A percentile compares a stretch with the other conserved stretches of the same genome.
Conservation (phyloP, 768 basidiomycete genomes). For the Suillus subalutaceus region DNA sequence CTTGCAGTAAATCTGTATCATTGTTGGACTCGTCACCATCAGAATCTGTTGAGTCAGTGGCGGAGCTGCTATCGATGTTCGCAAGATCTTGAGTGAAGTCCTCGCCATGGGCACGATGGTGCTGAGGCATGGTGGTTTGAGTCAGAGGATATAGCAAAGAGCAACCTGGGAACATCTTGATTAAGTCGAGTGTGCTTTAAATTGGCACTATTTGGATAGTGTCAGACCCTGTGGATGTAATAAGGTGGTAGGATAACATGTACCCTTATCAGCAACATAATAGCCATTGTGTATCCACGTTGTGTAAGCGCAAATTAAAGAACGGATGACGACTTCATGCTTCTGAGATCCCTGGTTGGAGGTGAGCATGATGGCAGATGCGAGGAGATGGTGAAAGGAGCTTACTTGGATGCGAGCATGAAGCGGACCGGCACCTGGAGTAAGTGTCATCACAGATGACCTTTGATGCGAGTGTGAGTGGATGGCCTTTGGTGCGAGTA, state of each 20-base stretch:
- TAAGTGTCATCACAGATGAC: no score
- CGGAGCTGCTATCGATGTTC: background rate
- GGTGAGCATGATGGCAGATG: no score
- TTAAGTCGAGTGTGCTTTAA: background rate
- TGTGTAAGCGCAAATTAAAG: background rate
- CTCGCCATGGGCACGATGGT: background rate
- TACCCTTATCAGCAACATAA: constrained; percentile 4
- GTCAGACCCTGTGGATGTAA: background rate
- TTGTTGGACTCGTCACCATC: background rate
- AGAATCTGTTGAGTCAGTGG: background rate
- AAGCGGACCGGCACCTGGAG: no score
- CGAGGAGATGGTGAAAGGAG: no score
- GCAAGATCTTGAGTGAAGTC: background rate
- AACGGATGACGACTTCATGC: background rate
- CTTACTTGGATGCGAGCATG: no score
- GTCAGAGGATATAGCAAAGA: background rate
- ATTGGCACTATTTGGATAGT: background rate
- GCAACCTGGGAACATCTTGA: background rate
- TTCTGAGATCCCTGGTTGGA: background rate
- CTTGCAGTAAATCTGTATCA: background rate
- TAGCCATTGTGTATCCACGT: background rate
- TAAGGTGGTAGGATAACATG: background rate
- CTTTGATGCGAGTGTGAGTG: no score
- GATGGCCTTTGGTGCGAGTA: no score
- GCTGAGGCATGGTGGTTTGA: background rate